Percentiles rank a stretch among this genome's conserved stretches.
Conservation (phyloP, 2,329 filamentous ascomycete species). For the Sclerotiophoma versabilis region DNA sequence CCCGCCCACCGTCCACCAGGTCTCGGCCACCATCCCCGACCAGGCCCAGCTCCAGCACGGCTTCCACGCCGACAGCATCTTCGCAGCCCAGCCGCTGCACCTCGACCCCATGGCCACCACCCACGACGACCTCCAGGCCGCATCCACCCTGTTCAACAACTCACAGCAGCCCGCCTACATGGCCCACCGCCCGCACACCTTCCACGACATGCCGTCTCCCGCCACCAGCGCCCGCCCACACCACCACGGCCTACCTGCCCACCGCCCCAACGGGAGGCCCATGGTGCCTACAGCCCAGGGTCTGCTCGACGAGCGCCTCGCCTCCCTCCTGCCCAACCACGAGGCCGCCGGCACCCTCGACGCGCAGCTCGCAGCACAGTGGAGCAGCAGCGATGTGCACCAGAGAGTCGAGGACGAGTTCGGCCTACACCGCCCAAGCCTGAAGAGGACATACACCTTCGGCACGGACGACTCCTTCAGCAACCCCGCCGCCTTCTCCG, state of each 20-base stretch:
- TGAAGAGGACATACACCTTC: conserved; percentile 46
- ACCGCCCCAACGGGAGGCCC: conserved; percentile 17
- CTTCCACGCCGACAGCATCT: conserved; percentile 35
- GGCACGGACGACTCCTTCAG: conserved; percentile 48
- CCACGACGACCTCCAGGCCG: conserved; percentile 42
- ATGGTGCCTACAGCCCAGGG: conserved; percentile 36
- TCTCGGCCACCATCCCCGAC: conserved; percentile 46
- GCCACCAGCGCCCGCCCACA: neutral
- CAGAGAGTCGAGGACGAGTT: conserved; percentile 28
- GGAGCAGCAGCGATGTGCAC: conserved; percentile 30
- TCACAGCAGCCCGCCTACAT: conserved; percentile 38
- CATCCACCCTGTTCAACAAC: conserved; percentile 43
- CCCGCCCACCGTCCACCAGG: conserved; percentile 42
- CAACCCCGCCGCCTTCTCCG: conserved; percentile 37
- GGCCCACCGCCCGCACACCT: conserved; percentile 30
- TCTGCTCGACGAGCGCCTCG: conserved; percentile 39
- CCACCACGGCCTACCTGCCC: conserved; percentile 1
- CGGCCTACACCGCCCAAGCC: conserved; percentile 19
- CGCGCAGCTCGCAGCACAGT: conserved; percentile 38
- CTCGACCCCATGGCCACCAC: conserved; percentile 33
- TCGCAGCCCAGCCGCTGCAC: conserved; percentile 12
- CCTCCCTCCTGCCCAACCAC: conserved; percentile 40
- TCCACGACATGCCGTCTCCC: conserved; percentile 16
- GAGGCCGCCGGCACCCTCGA: conserved; percentile 37
- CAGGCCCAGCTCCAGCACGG: conserved; percentile 39